Base-by-base conservation (phyloP, 2,329 filamentous ascomycete species). In the Fusarium sp. region DNA sequence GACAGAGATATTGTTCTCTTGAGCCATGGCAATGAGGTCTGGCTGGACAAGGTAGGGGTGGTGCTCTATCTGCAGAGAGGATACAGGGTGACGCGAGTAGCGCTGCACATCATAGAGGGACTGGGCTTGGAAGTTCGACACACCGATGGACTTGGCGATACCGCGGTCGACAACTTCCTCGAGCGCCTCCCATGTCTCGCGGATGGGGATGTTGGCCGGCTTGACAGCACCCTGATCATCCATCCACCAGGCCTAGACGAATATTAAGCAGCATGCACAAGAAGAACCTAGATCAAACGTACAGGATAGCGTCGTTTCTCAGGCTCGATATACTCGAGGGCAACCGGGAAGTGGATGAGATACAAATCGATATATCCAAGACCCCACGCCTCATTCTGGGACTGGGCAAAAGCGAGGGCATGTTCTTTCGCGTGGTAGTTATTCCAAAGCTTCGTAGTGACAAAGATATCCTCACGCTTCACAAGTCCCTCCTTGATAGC, bases 391-490 rank as follows among this genome's bases (percentile, higher is more conserved):
- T 89, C 88, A 69, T 94, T 90, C 84, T 94, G 92, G 80, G 91
- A 91, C 82, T 89, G 89, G 82, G 87, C 88, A 81, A 95, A 94
- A 51, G 89, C 89, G 81, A 91, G 88, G 61, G 95, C 93, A 76
- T 90, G 88, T 74, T 95, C 91, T 74, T 87, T 88, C 78, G 94
- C 91, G 86, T 97, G 93, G 89, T 95, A 96, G 79, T 91, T 91
- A 86, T 95, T 95, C 94, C 94, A 97, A 57, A 97, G 91, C 87
- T 97, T 97, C 82, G 92, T 94, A 72, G 95, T 93, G 80, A 97
- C 89, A 88, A 97, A 97, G 80, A 97, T 91, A 38, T 97, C 94
- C 83, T 93, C 90, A 66, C 93, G 82, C 57, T 91, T 90, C 17
- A 93, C 86, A 52, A 91, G 87, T 38, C 89, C 89, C 70, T 91